These are phyloP conservation scores for Linaria vulgaris DNA, from an alignment of 257 asterid genomes.

Conservation along the genomic window DNA sequence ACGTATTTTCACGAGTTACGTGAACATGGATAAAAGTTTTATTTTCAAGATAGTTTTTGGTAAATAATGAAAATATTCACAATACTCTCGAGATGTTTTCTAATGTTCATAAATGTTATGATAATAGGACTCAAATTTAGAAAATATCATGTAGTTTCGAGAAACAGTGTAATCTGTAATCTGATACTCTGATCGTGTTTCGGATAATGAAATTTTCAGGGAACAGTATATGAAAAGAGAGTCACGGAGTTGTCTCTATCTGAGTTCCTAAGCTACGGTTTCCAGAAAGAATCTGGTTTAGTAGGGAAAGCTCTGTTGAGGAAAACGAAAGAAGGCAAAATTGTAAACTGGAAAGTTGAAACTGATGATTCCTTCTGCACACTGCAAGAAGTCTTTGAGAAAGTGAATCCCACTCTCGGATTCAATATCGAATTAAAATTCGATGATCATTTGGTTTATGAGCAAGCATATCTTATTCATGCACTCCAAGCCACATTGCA, in stretches of 20 bases:
- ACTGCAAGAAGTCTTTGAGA: conserved; percentile 69
- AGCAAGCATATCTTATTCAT: conserved; percentile 46
- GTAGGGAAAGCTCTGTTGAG: conserved; percentile 62
- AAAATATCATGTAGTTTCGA: no score
- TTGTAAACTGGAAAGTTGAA: conserved; percentile 70
- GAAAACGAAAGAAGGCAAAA: conserved; percentile 79
- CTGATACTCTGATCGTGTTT: background rate
- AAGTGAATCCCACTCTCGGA: conserved; percentile 68
- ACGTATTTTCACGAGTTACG: no score
- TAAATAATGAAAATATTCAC: no score
- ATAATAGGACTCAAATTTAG: no score
- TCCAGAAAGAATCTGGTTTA: conserved; percentile 50
- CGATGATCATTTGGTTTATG: conserved; percentile 64
- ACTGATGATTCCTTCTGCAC: conserved; percentile 77
- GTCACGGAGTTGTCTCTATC: conserved; percentile 67
- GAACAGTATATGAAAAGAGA: conserved; percentile 61
- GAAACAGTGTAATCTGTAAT: no score
- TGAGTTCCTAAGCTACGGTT: conserved; percentile 80
- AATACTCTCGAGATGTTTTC: no score
- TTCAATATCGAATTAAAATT: conserved; percentile 90
- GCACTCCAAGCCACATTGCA: conserved; percentile 47
- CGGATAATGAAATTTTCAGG: conserved; percentile 41
- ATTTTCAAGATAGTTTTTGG: no score
- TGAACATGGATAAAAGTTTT: no score
- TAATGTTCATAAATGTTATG: no score